Base-by-base conservation (phyloP, 2,329 filamentous ascomycete species). In the Graphium sp. region DNA sequence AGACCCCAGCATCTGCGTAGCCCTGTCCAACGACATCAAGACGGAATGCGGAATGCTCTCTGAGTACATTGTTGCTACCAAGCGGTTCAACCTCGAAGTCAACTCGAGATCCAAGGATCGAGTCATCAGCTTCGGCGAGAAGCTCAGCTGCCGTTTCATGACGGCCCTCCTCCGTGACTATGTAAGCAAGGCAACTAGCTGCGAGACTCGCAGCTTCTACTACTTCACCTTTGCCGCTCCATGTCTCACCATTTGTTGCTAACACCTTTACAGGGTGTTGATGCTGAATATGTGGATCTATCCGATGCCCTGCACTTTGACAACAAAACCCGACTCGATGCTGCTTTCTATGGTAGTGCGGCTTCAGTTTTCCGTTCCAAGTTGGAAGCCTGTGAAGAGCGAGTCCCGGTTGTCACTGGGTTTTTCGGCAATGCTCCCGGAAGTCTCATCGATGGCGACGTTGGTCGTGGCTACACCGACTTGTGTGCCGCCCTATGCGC, bases 401-500 rank as follows among this genome's bases (percentile, higher is more conserved):
- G 69, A 34, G 73, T 87, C 2, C 79, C 81, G 2, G 77, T 89
- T 4, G 62, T 87, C 28, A 95, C 89, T 9, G 89, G 89, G 11
- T 98, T 89, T 60, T 98, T 98, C 48, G 89, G 89, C 34, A 79
- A 77, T 33, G 81, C 95, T 3, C 87, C 87, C 1, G 85, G 85
- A 10, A 87, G 85, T 35, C 64, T 98, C 32, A 71, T 98, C 41
- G 80, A 87, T 41, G 72, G 72, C 23, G 79, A 91, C 41, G 81
- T 98, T 37, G 89, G 89, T 13, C 77, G 89, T 41, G 89, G 89
- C 18, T 98, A 98, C 53, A 95, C 89, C 7, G 89, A 98, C 52
- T 67, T 98, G 26, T 95, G 89, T 49, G 87, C 89, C 9, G 85
- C 89, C 5, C 62, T 98, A 11, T 76, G 85, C 29, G 84, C 89